Percentiles rank a stretch among this genome's conserved stretches.
phyloP scores from a whole-genome alignment of 2,329 filamentous ascomycete genomes.

The Fusarium sp. region DNA sequence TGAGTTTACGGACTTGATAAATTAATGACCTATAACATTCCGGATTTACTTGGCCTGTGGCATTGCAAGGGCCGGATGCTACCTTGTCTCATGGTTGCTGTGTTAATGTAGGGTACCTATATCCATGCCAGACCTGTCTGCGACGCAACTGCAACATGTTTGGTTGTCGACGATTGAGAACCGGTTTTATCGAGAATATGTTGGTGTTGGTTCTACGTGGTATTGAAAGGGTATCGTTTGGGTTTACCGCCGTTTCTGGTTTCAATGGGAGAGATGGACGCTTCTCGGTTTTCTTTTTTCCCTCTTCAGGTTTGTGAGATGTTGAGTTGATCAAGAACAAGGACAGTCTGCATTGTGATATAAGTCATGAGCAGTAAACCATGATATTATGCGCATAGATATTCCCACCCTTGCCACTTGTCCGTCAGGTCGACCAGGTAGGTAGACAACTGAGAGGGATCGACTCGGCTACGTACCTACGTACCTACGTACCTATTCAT shows the following conservation, averaged over 20 bases:
- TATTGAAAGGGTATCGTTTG: background rate
- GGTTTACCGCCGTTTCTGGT: background rate
- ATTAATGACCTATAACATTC: conserved; percentile 13
- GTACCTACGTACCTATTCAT: too few relatives aligned
- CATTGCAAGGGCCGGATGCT: conserved; percentile 20
- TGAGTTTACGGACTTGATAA: conserved; percentile 9
- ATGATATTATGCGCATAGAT: too few relatives aligned
- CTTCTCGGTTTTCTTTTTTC: too few relatives aligned
- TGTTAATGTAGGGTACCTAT: conserved; percentile 18
- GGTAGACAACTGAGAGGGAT: too few relatives aligned
- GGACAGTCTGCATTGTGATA: too few relatives aligned
- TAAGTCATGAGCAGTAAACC: too few relatives aligned
- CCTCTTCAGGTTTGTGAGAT: too few relatives aligned
- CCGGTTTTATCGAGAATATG: background rate
- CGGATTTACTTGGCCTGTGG: conserved; percentile 25
- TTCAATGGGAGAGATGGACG: too few relatives aligned
- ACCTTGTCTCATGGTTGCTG: conserved; percentile 9
- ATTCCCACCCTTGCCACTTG: too few relatives aligned
- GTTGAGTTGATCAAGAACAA: too few relatives aligned
- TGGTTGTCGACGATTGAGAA: conserved; percentile 1
- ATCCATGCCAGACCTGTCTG: conserved; percentile 21
- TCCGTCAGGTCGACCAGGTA: too few relatives aligned
- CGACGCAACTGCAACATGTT: conserved; percentile 27
- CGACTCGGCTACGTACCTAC: background rate
- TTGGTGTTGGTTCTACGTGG: background rate